These are phyloP conservation scores for Syncephalastrum sp. DNA, from an alignment of 371 early-diverging fungal genomes.

Conservation along the genomic window DNA sequence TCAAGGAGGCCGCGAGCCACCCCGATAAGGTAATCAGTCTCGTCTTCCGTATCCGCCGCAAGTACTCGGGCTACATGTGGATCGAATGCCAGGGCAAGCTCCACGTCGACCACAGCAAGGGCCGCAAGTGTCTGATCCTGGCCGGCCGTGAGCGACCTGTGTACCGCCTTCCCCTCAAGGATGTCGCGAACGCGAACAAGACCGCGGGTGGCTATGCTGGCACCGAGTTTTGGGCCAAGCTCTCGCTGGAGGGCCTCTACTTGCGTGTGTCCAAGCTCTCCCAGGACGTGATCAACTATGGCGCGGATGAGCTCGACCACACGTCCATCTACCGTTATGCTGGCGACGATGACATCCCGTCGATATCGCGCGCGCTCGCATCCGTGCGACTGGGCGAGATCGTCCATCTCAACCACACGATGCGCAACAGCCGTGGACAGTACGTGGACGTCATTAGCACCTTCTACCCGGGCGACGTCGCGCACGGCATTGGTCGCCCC, in stretches of 20 bases:
- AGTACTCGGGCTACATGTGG: slow-evolving; percentile 61
- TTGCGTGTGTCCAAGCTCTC: slow-evolving; percentile 46
- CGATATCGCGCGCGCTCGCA: slow-evolving; percentile 45
- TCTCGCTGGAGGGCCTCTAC: slow-evolving; percentile 58
- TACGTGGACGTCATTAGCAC: slow-evolving; percentile 45
- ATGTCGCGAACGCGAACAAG: slow-evolving; percentile 5
- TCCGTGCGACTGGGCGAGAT: slow-evolving; percentile 46
- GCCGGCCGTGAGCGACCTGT: slow-evolving; percentile 54
- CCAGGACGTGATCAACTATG: slow-evolving; percentile 37
- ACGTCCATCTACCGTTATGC: slow-evolving; percentile 54
- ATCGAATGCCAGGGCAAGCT: slow-evolving; percentile 60
- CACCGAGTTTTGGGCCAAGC: slow-evolving; percentile 61
- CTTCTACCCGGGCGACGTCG: slow-evolving; percentile 46
- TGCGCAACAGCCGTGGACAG: slow-evolving; percentile 40
- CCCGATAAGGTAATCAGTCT: slow-evolving; percentile 44
- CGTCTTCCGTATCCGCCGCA: slow-evolving; percentile 57
- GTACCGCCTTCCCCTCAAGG: slow-evolving; percentile 26
- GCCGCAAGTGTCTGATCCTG: slow-evolving; percentile 62
- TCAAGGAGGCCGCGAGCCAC: slow-evolving; percentile 40
- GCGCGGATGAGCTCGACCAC: slow-evolving; percentile 46
- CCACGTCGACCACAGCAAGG: slow-evolving; percentile 52
- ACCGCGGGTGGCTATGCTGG: background rate
- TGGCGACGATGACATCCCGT: slow-evolving; percentile 49
- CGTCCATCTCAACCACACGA: slow-evolving; percentile 37
- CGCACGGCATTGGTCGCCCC: slow-evolving; percentile 21